phyloP scores from a whole-genome alignment of 2,329 filamentous ascomycete species.

The Rhytidhysteron rufulum region DNA sequence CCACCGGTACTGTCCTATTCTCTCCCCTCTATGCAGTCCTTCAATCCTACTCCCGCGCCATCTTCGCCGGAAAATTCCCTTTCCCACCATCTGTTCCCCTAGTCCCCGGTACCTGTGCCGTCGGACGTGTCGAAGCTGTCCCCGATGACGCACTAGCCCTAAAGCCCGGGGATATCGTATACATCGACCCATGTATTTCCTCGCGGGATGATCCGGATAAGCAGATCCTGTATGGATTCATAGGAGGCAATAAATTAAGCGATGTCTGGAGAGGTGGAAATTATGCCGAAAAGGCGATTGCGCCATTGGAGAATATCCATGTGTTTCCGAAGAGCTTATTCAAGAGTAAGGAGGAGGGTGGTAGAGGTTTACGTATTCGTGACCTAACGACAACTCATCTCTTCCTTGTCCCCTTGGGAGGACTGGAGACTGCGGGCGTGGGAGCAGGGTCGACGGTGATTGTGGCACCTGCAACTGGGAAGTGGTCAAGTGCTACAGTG shows the following conservation, averaged over 20 bases:
- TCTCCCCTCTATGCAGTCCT: constrained; percentile 33
- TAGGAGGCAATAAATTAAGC: constrained; percentile 19
- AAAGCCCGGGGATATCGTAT: constrained; percentile 33
- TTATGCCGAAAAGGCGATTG: constrained; percentile 28
- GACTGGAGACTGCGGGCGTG: constrained; percentile 39
- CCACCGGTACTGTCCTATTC: constrained; percentile 36
- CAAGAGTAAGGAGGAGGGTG: constrained; percentile 26
- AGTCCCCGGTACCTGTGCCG: constrained; percentile 24
- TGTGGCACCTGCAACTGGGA: constrained; percentile 47
- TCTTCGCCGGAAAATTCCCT: constrained; percentile 31
- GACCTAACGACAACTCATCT: too few species aligned
- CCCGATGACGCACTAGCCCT: constrained; percentile 32
- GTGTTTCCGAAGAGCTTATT: constrained; percentile 10
- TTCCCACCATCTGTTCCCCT: constrained; percentile 26
- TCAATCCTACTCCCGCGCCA: constrained; percentile 36
- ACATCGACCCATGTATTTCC: constrained; percentile 29
- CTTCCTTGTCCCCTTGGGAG: constrained; percentile 40
- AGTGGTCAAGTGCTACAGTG: constrained; percentile 46
- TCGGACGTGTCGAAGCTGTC: constrained; percentile 30
- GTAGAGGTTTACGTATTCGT: constrained; percentile 36
- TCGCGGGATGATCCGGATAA: constrained; percentile 30
- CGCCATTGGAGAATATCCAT: constrained; percentile 29
- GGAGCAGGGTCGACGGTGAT: constrained; percentile 46
- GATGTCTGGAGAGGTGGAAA: constrained; percentile 30
- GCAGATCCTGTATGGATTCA: constrained; percentile 20